phyloP scores from a whole-genome alignment of 2,329 filamentous ascomycete species.

The Ophiostoma himal-ulmi region DNA sequence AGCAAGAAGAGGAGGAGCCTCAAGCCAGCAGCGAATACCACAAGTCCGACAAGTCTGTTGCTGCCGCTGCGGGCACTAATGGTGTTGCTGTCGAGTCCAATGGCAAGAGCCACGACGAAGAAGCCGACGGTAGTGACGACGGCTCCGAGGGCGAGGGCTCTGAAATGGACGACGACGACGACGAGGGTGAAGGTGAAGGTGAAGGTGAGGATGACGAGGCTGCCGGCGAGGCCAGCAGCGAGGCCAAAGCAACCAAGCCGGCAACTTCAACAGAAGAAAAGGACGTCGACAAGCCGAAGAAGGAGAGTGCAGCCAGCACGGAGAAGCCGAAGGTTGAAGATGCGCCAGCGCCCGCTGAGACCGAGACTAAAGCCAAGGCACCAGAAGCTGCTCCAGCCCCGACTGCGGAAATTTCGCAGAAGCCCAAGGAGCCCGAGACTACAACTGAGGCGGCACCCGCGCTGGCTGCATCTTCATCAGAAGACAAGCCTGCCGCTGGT shows the following conservation, averaged over 20 bases:
- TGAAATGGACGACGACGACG: slow-evolving; percentile 26
- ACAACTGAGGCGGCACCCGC: background rate
- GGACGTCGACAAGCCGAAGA: slow-evolving; percentile 14
- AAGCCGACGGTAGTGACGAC: slow-evolving; percentile 23
- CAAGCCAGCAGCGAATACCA: slow-evolving; percentile 29
- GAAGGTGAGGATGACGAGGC: slow-evolving; percentile 15
- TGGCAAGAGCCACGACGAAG: slow-evolving; percentile 21
- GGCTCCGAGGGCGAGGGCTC: slow-evolving; percentile 23
- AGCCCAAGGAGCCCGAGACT: slow-evolving; percentile 15
- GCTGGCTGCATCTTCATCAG: slow-evolving; percentile 5
- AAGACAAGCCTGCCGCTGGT: slow-evolving; percentile 5
- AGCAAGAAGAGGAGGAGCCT: slow-evolving; percentile 53
- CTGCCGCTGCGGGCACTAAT: slow-evolving; percentile 8
- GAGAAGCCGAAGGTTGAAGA: slow-evolving; percentile 15
- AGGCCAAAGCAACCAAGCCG: slow-evolving; percentile 17
- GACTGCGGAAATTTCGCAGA: background rate
- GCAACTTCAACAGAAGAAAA: slow-evolving; percentile 9
- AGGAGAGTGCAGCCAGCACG: slow-evolving; percentile 14
- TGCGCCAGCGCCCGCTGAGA: slow-evolving; percentile 4
- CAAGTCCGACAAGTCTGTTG: background rate
- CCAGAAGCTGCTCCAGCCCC: background rate
- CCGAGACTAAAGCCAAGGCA: background rate
- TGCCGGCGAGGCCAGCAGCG: slow-evolving; percentile 9
- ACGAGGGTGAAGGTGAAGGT: slow-evolving; percentile 21
- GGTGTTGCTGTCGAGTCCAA: slow-evolving; percentile 8